Percentiles rank a stretch among this genome's conserved stretches.
These are phyloP conservation scores for Kazachstania martiniae DNA, from an alignment of 805 yeast species.

Conservation along the genomic window DNA sequence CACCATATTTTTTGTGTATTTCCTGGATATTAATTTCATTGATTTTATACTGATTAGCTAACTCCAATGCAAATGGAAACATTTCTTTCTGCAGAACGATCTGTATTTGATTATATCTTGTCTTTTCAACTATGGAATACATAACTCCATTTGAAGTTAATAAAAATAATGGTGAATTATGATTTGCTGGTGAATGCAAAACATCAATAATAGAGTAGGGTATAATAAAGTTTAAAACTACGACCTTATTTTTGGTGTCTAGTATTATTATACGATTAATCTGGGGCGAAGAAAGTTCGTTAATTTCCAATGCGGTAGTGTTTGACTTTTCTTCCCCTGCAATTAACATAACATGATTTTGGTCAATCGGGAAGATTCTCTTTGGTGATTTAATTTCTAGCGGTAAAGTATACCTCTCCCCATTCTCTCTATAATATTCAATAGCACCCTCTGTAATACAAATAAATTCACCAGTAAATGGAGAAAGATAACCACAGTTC, in stretches of 20 bases:
- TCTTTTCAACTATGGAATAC: conserved; percentile 55
- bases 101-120: conserved; percentile 56
- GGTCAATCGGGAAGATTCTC: conserved; percentile 33
- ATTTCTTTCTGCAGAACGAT: conserved; percentile 59
- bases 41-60: conserved; percentile 39
- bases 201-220: conserved; percentile 52
- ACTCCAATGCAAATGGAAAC: conserved; percentile 57
- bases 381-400: conserved; percentile 43
- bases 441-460: conserved; percentile 39
- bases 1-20: conserved; percentile 55
- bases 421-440: conserved; percentile 47
- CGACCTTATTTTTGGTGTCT: conserved; percentile 58
- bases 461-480: conserved; percentile 39
- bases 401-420: conserved; percentile 35
- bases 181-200: conserved; percentile 29
- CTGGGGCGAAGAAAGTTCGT: conserved; percentile 22
- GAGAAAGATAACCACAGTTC: conserved; percentile 31
- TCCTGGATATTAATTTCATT: conserved; percentile 14
- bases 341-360: conserved; percentile 49
- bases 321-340: conserved; percentile 35
- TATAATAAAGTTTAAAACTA: conserved; percentile 61
- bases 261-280: conserved; percentile 52
- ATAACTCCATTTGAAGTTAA: conserved; percentile 69
- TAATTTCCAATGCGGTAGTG: conserved; percentile 25
- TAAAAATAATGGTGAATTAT: conserved; percentile 42